Evolutionary conservation across 108 stramenopile species (phyloP), one percentile per base, ranked within the genome.

Genomic region (Skeletonema potamos): DNA sequence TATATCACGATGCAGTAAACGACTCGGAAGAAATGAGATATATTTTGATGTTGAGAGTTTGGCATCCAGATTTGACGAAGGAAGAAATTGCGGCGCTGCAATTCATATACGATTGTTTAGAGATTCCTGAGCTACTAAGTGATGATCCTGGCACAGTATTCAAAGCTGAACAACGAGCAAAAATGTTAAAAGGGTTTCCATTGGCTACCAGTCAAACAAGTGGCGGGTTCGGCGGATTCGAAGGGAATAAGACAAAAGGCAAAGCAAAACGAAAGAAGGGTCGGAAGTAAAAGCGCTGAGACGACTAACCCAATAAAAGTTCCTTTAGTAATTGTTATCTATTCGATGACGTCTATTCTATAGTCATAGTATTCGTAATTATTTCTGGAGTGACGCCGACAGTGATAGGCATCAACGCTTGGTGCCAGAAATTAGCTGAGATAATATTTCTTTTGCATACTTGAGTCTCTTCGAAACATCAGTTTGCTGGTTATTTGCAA

Each of bases 381-480:
- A 48, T 18, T 20, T 48, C 46, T n/a, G 6, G 46, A 39, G 37
- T 39, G 39, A 22, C n/a, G 48, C 22, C n/a, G 48, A 6, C 22
- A 51, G 15, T 22, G 22, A 51, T 22, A 9, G 20, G 20, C 22
- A 20, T 51, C 48, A 84, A 27, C 84, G 68, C 70, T 82, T 85
- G 39, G 61, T 64, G 15, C 82, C 77, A 17, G 72, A 33, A 55
- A 96, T 77, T 13, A 98, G 83, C 85, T 94, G 94, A 33, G 86
- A 72, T 29, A 98, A 72, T 68, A 98, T 93, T 46, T 96, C 98
- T 73, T 95, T 96, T 0, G 96, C 89, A 68, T 97, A 98, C 58
- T 89, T 90, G 48, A 98, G 84, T 29, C 98, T 92, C 73, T 92
- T 94, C 10, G 84, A 82, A 33, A 98, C 88, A 33, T 97, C 96